Evolutionary conservation across 192 early-diverging fungal species (phyloP).

Genomic region (Coemansia sp.): DNA sequence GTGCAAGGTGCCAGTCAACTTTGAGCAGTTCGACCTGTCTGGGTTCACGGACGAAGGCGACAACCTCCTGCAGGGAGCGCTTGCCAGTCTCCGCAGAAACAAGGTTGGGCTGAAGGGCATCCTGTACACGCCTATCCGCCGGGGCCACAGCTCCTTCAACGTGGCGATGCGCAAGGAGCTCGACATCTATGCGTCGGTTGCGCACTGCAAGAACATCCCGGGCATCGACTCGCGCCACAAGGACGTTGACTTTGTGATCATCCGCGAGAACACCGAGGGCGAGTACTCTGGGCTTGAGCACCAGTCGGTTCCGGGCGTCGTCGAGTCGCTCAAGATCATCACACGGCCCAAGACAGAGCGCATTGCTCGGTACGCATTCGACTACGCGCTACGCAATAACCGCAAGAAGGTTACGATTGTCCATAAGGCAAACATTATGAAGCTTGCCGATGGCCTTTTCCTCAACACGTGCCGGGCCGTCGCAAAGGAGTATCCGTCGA

Average conservation of each 20-base stretch:
- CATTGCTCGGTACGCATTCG: slow-evolving; percentile 98
- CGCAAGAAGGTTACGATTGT: slow-evolving; percentile 98
- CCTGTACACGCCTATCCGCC: slow-evolving; percentile 83
- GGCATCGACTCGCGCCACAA: slow-evolving; percentile 88
- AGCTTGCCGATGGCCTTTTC: slow-evolving; percentile 98
- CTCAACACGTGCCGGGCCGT: slow-evolving; percentile 96
- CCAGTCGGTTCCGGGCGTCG: slow-evolving; percentile 96
- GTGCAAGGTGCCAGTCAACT: slow-evolving; percentile 91
- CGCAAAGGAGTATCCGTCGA: slow-evolving; percentile 88
- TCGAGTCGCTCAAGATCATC: slow-evolving; percentile 98
- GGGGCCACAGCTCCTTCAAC: slow-evolving; percentile 95
- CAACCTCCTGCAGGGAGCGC: slow-evolving; percentile 81
- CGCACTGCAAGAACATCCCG: slow-evolving; percentile 87
- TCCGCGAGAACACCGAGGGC: slow-evolving; percentile 99
- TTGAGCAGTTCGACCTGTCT: slow-evolving; percentile 96
- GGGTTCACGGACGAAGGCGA: slow-evolving; percentile 87
- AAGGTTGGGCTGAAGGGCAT: slow-evolving; percentile 98
- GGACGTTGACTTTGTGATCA: slow-evolving; percentile 96
- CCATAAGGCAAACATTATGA: slow-evolving; percentile 99
- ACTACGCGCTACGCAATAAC: slow-evolving; percentile 96
- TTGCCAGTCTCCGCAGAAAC: slow-evolving; percentile 91
- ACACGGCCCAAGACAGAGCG: slow-evolving; percentile 97
- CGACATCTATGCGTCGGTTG: slow-evolving; percentile 97
- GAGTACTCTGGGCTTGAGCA: slow-evolving; percentile 99
- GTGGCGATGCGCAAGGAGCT: slow-evolving; percentile 96